These are phyloP conservation scores for Salix arbutifolia DNA, from an alignment of 345 rosid species.

Conservation along the genomic window DNA sequence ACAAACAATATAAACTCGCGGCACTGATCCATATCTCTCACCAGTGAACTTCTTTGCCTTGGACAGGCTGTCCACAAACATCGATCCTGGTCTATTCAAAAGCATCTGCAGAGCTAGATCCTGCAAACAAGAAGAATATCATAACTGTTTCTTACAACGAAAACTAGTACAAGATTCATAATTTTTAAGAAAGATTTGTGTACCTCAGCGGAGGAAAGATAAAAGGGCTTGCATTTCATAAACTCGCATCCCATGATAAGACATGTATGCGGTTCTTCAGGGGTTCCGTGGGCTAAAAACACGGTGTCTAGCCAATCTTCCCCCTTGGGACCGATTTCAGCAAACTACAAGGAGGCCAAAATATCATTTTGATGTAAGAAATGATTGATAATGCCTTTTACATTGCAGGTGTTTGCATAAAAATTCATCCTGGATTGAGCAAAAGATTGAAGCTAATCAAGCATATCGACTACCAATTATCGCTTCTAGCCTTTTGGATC, in stretches of 20 bases:
- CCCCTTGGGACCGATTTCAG: background rate
- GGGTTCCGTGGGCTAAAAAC: too few relatives aligned
- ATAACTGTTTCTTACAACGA: background rate
- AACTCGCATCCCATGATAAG: too few relatives aligned
- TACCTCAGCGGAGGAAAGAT: background rate
- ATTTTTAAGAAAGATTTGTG: background rate
- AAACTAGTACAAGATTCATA: background rate
- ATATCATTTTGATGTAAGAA: too few relatives aligned
- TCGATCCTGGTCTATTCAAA: background rate
- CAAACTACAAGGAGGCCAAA: too few relatives aligned
- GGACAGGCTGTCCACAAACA: background rate
- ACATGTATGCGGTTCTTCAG: too few relatives aligned
- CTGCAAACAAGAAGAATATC: background rate
- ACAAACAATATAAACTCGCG: conserved; percentile 21
- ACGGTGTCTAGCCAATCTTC: background rate
- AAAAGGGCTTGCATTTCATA: background rate
- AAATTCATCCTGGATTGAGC: too few relatives aligned
- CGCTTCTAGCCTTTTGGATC: too few relatives aligned
- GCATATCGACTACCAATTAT: too few relatives aligned
- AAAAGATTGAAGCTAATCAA: too few relatives aligned
- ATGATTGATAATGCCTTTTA: too few relatives aligned
- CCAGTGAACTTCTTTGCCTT: background rate
- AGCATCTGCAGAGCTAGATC: background rate
- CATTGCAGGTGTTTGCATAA: too few relatives aligned
- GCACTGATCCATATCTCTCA: conserved; percentile 5